Conservation (phyloP, 2,329 filamentous ascomycete genomes). For the Trichoderma asperellum region DNA sequence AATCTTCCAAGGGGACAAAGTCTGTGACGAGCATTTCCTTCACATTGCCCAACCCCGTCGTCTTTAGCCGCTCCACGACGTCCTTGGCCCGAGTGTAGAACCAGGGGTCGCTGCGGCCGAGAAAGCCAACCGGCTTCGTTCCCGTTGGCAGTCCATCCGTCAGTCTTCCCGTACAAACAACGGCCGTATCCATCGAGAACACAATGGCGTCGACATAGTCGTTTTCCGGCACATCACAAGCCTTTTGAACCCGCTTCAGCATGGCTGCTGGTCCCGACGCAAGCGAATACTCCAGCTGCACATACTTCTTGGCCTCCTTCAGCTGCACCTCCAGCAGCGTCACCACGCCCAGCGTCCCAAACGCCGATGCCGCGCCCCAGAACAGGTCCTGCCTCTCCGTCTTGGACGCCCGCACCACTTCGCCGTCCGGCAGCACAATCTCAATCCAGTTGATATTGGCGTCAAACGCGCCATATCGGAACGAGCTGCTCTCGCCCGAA, state of each 20-base stretch:
- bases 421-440: slow-evolving; percentile 66
- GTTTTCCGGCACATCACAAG: slow-evolving; percentile 44
- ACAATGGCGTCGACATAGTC: slow-evolving; percentile 74
- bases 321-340: slow-evolving; percentile 66
- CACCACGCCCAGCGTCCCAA: slow-evolving; percentile 69
- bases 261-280: slow-evolving; percentile 46
- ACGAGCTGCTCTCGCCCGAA: slow-evolving; percentile 70
- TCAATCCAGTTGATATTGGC: slow-evolving; percentile 64
- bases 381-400: slow-evolving; percentile 63
- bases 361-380: slow-evolving; percentile 65
- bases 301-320: slow-evolving; percentile 56
- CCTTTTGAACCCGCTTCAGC: slow-evolving; percentile 50
- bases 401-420: slow-evolving; percentile 58
- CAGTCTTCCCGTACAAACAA: slow-evolving; percentile 65
- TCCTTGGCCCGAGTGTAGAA: slow-evolving; percentile 70
- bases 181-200: slow-evolving; percentile 58
- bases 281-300: slow-evolving; percentile 62
- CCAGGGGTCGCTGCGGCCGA: slow-evolving; percentile 67
- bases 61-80: slow-evolving; percentile 38
- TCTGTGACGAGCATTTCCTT: slow-evolving; percentile 45
- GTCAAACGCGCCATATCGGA: slow-evolving; percentile 69
- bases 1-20: slow-evolving; percentile 65
- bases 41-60: slow-evolving; percentile 24
- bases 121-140: slow-evolving; percentile 52
- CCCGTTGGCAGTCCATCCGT: slow-evolving; percentile 50